Conservation (phyloP, 208 protist genomes). For the Acanthamoeba culbertsoni region DNA sequence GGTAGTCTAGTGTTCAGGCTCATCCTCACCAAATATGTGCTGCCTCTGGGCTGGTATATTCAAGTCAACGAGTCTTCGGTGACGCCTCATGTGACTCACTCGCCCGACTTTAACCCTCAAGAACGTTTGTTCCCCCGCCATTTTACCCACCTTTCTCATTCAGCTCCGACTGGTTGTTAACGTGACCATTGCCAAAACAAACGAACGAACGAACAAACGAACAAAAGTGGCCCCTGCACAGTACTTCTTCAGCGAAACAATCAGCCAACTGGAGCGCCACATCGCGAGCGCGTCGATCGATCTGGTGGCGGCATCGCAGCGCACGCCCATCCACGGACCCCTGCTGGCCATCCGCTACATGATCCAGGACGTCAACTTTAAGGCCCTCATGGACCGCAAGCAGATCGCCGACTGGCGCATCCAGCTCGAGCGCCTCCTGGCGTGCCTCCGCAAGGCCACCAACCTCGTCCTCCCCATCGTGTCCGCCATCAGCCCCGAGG, state of each 20-base stretch:
- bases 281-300: background rate
- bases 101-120: background rate
- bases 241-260: background rate
- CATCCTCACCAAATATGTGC: conserved; percentile 8
- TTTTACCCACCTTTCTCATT: background rate
- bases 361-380: conserved; percentile 41
- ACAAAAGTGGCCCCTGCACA: background rate
- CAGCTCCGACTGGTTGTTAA: background rate
- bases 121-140: background rate
- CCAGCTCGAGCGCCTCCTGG: background rate
- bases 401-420: background rate
- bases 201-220: no score
- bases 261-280: background rate
- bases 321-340: conserved; percentile 2
- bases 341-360: conserved; percentile 44
- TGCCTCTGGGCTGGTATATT: conserved; percentile 17
- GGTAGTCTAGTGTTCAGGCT: background rate
- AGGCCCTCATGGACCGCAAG: background rate
- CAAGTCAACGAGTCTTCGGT: background rate
- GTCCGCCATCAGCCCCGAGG: background rate
- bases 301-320: background rate
- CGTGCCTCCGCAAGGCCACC: background rate
- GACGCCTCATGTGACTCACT: background rate
- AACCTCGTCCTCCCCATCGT: background rate
- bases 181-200: no score